phyloP scores from a whole-genome alignment of 345 rosid genomes.

The Gossypium thurberi region DNA sequence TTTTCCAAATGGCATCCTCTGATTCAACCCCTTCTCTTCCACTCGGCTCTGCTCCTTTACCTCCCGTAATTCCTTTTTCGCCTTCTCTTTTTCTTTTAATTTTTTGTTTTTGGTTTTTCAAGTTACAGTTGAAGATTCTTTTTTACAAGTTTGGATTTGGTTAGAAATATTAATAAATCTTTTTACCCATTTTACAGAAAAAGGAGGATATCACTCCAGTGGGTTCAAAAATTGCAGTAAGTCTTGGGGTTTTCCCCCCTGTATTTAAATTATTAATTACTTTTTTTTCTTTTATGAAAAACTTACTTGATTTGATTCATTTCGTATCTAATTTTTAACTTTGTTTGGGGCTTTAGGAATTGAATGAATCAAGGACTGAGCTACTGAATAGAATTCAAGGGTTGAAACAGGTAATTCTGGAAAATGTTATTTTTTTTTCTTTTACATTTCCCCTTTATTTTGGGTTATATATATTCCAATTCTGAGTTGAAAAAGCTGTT shows the following conservation, averaged over 20 bases:
- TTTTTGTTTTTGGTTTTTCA: not conserved
- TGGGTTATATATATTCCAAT: not conserved
- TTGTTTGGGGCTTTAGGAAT: conserved; percentile 35
- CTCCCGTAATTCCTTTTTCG: conserved; percentile 27
- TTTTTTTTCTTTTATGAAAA: not conserved
- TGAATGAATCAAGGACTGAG: conserved; percentile 81
- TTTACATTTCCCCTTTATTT: not conserved
- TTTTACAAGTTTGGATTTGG: not conserved
- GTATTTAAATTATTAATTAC: not conserved
- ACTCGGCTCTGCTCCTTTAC: conserved; percentile 32
- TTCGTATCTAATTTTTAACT: not conserved
- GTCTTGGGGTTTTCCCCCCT: not conserved
- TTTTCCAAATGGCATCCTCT: conserved; percentile 40
- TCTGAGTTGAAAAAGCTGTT: not conserved
- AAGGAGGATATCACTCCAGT: conserved; percentile 57
- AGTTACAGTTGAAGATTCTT: not conserved
- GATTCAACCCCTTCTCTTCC: conserved; percentile 47
- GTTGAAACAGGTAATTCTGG: conserved; percentile 58
- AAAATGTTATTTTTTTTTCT: not conserved
- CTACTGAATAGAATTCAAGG: conserved; percentile 76
- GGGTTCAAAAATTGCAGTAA: conserved; percentile 63
- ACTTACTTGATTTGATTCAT: not conserved
- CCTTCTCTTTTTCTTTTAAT: not conserved
- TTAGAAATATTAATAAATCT: not conserved
- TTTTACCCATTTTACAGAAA: conserved; percentile 38